Percentiles rank a stretch among this genome's conserved stretches.
Conservation (phyloP, 208 protist genomes). For the Leishmania braziliensis region DNA sequence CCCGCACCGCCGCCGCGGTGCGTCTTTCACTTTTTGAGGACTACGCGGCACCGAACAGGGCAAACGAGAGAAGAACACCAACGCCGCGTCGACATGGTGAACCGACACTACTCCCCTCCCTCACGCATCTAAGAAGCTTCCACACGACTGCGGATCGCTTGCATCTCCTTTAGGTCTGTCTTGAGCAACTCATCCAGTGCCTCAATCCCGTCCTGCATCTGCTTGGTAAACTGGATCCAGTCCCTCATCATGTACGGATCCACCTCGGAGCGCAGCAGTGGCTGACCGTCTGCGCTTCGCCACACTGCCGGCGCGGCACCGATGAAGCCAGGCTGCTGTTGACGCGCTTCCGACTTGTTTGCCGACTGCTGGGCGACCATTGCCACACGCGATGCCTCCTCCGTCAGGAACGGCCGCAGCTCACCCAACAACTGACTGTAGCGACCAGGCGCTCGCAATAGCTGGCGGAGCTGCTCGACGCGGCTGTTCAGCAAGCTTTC, state of each 20-base stretch:
- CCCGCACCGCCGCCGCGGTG: not conserved
- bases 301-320: not conserved
- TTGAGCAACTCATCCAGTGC: constrained; percentile 46
- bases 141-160: constrained; percentile 44
- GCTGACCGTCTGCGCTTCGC: constrained; percentile 6
- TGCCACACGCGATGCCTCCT: constrained; percentile 46
- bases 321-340: not conserved
- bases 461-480: constrained; percentile 40
- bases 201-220: constrained; percentile 69
- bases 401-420: constrained; percentile 53
- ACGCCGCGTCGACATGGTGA: not conserved
- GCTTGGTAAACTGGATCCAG: constrained; percentile 51
- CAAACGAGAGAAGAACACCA: not conserved
- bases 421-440: constrained; percentile 46
- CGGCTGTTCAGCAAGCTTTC: constrained; percentile 47
- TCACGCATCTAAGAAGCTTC: not conserved
- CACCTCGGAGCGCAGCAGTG: constrained; percentile 42
- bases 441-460: constrained; percentile 51
- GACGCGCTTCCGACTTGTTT: constrained; percentile 8
- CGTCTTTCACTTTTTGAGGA: not conserved
- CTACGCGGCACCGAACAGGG: not conserved
- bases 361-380: constrained; percentile 20
- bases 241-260: constrained; percentile 48
- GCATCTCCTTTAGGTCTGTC: constrained; percentile 50
- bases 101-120: not conserved